These are phyloP conservation scores for Sporothrix schenckii DNA, from an alignment of 2,329 filamentous ascomycete species.

Conservation along the genomic window DNA sequence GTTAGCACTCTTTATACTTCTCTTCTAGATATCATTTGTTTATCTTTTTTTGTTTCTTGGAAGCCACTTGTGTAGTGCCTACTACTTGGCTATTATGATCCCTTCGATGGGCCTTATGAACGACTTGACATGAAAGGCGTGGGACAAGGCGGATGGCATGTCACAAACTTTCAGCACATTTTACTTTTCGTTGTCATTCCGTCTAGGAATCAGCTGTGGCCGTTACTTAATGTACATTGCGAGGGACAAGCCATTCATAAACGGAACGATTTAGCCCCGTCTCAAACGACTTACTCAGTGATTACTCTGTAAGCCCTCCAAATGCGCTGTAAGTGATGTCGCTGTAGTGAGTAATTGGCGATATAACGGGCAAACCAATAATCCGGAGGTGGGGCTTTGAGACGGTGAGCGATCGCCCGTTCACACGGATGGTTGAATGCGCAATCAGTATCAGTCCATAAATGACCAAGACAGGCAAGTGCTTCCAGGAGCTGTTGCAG, in stretches of 20 bases:
- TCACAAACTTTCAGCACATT: neutral
- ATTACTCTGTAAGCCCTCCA: neutral
- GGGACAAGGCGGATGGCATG: neutral
- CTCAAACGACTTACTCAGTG: too few species aligned
- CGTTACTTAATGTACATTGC: neutral
- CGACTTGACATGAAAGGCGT: neutral
- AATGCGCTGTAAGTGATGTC: neutral
- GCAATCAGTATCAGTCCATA: conserved; percentile 18
- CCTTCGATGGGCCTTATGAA: neutral
- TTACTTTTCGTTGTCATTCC: too few species aligned
- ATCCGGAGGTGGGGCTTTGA: conserved; percentile 32
- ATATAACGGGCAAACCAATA: conserved; percentile 33
- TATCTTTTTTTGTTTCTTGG: neutral
- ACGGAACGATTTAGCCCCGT: too few species aligned
- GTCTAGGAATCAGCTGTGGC: neutral
- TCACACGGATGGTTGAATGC: neutral
- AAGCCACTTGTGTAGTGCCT: neutral
- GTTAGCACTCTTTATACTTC: neutral
- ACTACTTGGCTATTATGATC: neutral
- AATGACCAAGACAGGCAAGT: conserved; percentile 12
- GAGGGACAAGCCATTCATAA: too few species aligned
- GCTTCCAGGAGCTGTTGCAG: conserved; percentile 7
- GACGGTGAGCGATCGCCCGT: conserved; percentile 2
- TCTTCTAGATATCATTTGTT: neutral
- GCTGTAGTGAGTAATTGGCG: neutral